A percentile compares a stretch with the other conserved stretches of the same genome.
These are phyloP conservation scores for Gelatoporia subvermispora DNA, from an alignment of 768 basidiomycete species.

Conservation along the genomic window DNA sequence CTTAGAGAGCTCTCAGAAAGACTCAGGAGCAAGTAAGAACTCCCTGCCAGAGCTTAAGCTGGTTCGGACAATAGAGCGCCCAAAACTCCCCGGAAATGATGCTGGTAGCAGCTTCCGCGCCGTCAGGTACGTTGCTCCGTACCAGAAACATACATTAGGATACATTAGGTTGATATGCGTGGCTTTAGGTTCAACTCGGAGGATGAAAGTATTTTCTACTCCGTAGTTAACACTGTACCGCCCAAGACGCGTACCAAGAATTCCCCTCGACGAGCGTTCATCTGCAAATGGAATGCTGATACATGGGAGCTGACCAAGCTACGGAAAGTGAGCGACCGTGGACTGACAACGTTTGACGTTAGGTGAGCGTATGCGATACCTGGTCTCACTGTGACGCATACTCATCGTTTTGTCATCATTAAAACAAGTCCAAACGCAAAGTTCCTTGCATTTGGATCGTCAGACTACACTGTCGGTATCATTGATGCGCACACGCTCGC, in stretches of 20 bases:
- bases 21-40: conserved; percentile 32
- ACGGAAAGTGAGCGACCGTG: conserved; percentile 72
- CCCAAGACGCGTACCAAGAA: conserved; percentile 54
- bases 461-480: conserved; percentile 81
- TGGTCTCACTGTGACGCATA: not conserved
- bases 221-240: conserved; percentile 65
- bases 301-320: conserved; percentile 63
- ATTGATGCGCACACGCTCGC: conserved; percentile 73
- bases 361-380: conserved; percentile 46
- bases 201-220: conserved; percentile 52
- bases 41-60: conserved; percentile 33
- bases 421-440: conserved; percentile 67
- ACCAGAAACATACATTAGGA: not conserved
- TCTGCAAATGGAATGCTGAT: conserved; percentile 69
- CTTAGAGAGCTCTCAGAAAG: conserved; percentile 28
- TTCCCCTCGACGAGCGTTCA: conserved; percentile 53
- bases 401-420: not conserved
- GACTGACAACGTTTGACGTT: conserved; percentile 83
- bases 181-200: conserved; percentile 52
- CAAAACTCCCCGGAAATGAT: conserved; percentile 41
- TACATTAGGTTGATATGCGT: conserved; percentile 2
- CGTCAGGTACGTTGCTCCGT: conserved; percentile 37
- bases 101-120: conserved; percentile 59
- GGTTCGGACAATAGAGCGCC: conserved; percentile 49
- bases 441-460: conserved; percentile 80